Conservation (phyloP, 169 alveolate genomes). For the Plasmodium coatneyi region DNA sequence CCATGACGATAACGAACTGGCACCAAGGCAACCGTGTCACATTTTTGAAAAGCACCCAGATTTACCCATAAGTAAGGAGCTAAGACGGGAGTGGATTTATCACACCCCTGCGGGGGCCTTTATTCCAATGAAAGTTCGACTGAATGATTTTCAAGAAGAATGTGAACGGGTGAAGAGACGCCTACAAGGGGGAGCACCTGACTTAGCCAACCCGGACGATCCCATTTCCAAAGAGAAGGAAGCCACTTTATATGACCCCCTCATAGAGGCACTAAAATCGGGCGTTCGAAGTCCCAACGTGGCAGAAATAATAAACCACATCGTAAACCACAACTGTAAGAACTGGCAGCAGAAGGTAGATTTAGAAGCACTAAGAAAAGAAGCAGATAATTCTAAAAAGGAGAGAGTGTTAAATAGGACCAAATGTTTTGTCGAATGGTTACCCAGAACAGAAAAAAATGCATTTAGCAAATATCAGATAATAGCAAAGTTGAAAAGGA, state of each 20-base stretch:
- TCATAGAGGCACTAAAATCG: slow-evolving; percentile 28
- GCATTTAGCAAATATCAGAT: slow-evolving; percentile 54
- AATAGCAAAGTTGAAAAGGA: slow-evolving; percentile 42
- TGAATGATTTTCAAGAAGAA: slow-evolving; percentile 89
- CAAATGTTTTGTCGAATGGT: slow-evolving; percentile 57
- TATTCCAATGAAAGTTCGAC: slow-evolving; percentile 23
- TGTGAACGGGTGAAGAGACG: slow-evolving; percentile 28
- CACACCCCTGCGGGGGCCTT: slow-evolving; percentile 5
- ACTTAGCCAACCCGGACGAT: not conserved
- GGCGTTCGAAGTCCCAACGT: slow-evolving; percentile 59
- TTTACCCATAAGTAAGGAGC: slow-evolving; percentile 43
- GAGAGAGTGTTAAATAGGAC: slow-evolving; percentile 26
- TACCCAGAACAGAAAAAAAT: slow-evolving; percentile 57
- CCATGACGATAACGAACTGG: not conserved
- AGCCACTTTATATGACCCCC: not conserved
- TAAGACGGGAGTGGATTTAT: slow-evolving; percentile 42
- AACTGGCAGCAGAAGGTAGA: slow-evolving; percentile 67
- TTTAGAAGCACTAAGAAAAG: slow-evolving; percentile 6
- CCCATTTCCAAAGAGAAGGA: not conserved
- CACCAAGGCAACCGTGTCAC: slow-evolving; percentile 12
- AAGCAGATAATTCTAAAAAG: slow-evolving; percentile 3
- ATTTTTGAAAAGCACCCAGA: slow-evolving; percentile 54
- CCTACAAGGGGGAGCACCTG: not conserved
- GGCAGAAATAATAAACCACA: slow-evolving; percentile 37
- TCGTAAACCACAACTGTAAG: slow-evolving; percentile 43